Base-by-base conservation (phyloP, 768 basidiomycete species). In the Suillus placidus region DNA sequence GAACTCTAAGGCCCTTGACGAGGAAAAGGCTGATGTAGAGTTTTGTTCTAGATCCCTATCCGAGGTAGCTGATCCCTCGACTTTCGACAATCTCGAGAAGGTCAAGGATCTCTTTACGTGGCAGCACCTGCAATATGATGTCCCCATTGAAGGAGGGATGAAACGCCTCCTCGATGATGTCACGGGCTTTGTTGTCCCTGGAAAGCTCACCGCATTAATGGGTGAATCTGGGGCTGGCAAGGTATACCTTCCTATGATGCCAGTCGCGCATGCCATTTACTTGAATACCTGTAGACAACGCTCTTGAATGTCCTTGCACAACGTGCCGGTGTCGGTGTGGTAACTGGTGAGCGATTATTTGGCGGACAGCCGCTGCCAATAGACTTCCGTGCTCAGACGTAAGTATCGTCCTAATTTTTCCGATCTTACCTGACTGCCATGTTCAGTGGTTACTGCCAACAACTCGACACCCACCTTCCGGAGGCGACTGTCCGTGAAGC, bases 401-500 rank as follows among this genome's bases (percentile, higher is more conserved):
- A 43, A 38, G 73, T 64, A 3, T n/a, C 37, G 13, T 20, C 30
- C 0, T 1, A 13, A 30, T 12, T 14, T 30, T 32, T 12, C 18
- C 58, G 20, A 26, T 30, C 10, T 35, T 14, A 57, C 1, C 6
- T 23, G 30, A n/a, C 6, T 34, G 54, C n/a, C 20, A n/a, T 35
- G 54, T 23, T 62, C 35, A 90, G 88, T 57, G 93, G 92, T 0
- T 96, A 94, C 71, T 92, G 90, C 65, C 93, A 96, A 72, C 95
- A 97, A 73, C 87, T 86, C 78, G 93, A 94, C 70, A 90, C 89
- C 0, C 94, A 95, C 76, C 83, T 91, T 20, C 84, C 85, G 34
- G 88, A 88, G 6, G 80, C 87, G 30, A 94, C 92, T 3, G 93
- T 95, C 7, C 83, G 91, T 47, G 93, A 95, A 70, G 91, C 93